Evolutionary conservation across 1,139 yeast species (phyloP), one percentile per base, ranked within the genome.

Genomic region (Scheffersomyces titani): DNA sequence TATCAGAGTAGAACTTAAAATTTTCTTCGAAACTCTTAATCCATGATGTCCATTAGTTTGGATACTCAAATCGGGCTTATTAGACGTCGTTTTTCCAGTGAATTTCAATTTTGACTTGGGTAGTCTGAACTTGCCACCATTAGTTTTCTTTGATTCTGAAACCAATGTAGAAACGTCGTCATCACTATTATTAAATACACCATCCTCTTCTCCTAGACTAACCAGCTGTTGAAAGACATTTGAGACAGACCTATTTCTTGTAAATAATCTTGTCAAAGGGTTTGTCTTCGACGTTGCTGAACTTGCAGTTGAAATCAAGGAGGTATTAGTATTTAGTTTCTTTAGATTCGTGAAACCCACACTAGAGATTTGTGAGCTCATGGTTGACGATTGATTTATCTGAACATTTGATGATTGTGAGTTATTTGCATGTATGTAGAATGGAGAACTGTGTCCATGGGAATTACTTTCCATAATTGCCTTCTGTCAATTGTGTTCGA

Each of bases 291-390:
- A 61, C 0, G 71, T 68, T 19, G 73, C 65, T 2, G 70, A 61
- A 49, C 72, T 70, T 2, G 62, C 36, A 18, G 65, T 64, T 3
- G 78, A 72, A 2, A 65, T 53, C 54, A 61, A 67, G 1, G 82
- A 77, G 7, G 71, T 61, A 55, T 75, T 73, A 6, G 82, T 77
- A 46, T 66, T 64, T 44, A 67, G 64, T 58, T 77, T 78, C 60
- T 75, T 77, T 44, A 78, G 61, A 52, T 69, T 78, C 55, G 70
- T 77, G 62, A 78, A 78, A 5, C 80, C 83, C 11, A 78, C 82
- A 54, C 76, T 72, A 1, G 80, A 74, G 3, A 77, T 69, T 52
- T 71, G 77, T 19, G 76, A 68, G 50, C 60, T 57, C 16, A 47
- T 57, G 48, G 55, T 59, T 4, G 62, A 53, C 22, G 55, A 58